Evolutionary conservation across 108 stramenopile species (phyloP).

Genomic region (Cyclotella baltica): DNA sequence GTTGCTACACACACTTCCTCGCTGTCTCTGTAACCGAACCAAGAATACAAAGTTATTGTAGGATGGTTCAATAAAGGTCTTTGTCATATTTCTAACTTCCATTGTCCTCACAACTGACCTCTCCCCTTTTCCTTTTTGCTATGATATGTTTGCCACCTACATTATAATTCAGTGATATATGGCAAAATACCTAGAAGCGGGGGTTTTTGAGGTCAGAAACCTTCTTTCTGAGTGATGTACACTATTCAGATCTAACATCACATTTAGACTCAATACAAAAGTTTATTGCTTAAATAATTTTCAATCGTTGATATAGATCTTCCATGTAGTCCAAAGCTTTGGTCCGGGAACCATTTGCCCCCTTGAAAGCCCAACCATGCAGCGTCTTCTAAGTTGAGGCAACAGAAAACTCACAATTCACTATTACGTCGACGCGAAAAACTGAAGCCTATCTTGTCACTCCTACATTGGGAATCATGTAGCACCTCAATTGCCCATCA

Average conservation of each 20-base stretch:
- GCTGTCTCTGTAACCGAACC: background rate
- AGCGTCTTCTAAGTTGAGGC: no score
- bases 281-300: background rate
- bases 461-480: conserved; percentile 18
- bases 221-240: background rate
- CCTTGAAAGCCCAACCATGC: background rate
- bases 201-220: background rate
- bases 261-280: background rate
- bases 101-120: background rate
- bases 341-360: background rate
- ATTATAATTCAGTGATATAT: background rate
- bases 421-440: conserved; percentile 20
- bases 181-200: background rate
- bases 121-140: no score
- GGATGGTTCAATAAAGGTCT: background rate
- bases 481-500: background rate
- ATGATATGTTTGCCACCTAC: background rate
- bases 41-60: no score
- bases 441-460: conserved; percentile 4
- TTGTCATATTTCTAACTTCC: background rate
- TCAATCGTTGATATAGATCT: background rate
- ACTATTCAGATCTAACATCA: background rate
- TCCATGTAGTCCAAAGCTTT: background rate
- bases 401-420: background rate
- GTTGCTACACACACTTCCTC: background rate